Conservation (phyloP, 2,329 filamentous ascomycete genomes). For the Clarireedia hainanense region DNA sequence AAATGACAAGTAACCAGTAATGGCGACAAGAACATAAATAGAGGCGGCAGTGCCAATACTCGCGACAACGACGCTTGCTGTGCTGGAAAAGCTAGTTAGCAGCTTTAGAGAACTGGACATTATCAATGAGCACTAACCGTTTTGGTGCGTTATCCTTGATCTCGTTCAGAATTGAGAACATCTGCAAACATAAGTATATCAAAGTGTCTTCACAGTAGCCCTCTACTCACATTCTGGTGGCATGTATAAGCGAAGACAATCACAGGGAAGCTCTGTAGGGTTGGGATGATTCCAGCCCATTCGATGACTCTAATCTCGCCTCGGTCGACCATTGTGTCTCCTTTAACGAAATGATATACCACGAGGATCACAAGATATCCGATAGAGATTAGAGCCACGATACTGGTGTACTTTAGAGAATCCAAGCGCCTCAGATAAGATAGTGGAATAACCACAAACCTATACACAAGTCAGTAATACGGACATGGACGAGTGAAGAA, state of each 20-base stretch:
- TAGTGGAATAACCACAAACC: conserved; percentile 86
- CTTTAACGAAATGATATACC: conserved; percentile 78
- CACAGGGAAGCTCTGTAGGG: conserved; percentile 81
- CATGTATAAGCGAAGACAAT: conserved; percentile 99
- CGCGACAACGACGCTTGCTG: conserved; percentile 68
- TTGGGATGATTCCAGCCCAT: conserved; percentile 72
- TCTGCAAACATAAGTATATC: conserved; percentile 45
- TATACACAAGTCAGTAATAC: conserved; percentile 28
- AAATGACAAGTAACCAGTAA: conserved; percentile 94
- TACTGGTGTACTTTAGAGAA: conserved; percentile 93
- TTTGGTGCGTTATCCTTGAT: conserved; percentile 74
- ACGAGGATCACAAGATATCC: conserved; percentile 90
- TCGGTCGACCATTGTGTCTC: conserved; percentile 66
- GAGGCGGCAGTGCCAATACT: conserved; percentile 84
- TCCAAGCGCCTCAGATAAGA: conserved; percentile 88
- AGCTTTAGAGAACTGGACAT: not conserved
- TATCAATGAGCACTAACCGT: conserved; percentile 28
- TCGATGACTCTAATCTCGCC: conserved; percentile 67
- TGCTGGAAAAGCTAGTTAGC: conserved; percentile 36
- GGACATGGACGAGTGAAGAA: not conserved
- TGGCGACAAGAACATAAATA: conserved; percentile 84
- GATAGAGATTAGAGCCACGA: conserved; percentile 86
- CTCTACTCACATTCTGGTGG: conserved; percentile 74
- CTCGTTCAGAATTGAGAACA: conserved; percentile 98
- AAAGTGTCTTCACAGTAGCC: no score